These are phyloP conservation scores for Coemansia sp. DNA, from an alignment of 192 early-diverging fungal species.

Conservation along the genomic window DNA sequence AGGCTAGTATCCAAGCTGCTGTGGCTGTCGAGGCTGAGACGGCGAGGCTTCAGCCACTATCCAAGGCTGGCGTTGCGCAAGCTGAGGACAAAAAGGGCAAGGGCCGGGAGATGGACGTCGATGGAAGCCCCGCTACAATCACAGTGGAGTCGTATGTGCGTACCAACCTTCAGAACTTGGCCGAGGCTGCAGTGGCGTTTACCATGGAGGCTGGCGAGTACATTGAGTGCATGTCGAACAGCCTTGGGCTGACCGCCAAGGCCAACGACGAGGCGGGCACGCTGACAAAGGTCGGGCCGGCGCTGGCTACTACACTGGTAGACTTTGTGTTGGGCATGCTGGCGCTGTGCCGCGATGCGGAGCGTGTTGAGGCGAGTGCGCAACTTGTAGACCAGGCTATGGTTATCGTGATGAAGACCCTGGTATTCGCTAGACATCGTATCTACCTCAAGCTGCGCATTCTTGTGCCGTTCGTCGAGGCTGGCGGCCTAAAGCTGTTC, in stretches of 20 bases:
- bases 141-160: conserved; percentile 27
- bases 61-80: conserved; percentile 18
- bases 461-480: conserved; percentile 40
- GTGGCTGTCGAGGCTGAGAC: conserved; percentile 44
- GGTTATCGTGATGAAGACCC: conserved; percentile 48
- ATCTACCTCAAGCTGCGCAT: conserved; percentile 53
- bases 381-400: conserved; percentile 50
- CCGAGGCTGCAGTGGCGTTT: conserved; percentile 41
- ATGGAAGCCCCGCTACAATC: conserved; percentile 6
- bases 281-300: conserved; percentile 16
- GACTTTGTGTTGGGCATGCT: conserved; percentile 33
- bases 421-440: conserved; percentile 52
- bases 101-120: conserved; percentile 45
- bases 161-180: conserved; percentile 38
- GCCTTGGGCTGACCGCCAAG: conserved; percentile 29
- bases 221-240: conserved; percentile 56
- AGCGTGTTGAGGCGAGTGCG: conserved; percentile 26
- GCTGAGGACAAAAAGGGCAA: conserved; percentile 11
- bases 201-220: conserved; percentile 45
- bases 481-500: conserved; percentile 30
- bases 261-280: conserved; percentile 15
- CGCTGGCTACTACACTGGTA: conserved; percentile 24
- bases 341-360: conserved; percentile 19
- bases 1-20: conserved; percentile 27
- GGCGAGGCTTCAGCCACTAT: conserved; percentile 9